Base-by-base conservation (phyloP, 2,329 filamentous ascomycete species). In the Aspergillus fumigatiaffinis region DNA sequence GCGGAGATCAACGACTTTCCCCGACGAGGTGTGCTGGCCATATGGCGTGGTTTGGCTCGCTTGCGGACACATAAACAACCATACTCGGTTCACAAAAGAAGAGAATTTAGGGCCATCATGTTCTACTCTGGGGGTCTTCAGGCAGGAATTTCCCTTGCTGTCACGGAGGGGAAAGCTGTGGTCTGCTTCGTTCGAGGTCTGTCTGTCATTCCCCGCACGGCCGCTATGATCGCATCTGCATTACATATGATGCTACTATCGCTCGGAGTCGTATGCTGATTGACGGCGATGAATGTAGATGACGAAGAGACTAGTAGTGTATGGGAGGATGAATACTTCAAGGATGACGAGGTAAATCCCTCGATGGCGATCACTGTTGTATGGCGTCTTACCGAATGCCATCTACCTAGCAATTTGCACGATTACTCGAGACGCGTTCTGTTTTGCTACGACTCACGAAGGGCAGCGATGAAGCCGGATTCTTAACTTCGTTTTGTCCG, bases 81-180 rank as follows among this genome's bases (percentile, higher is more conserved):
- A 17, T 38, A 17, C 32, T n/a, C 14, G 14, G 32, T 7, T 38
- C 32, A 7, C 32, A 17, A 17, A 7, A 38, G 7, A 7, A 32
- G 29, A 14, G 12, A 14, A 38, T 17, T 17, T 5, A 38, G 5
- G 6, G 12, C 44, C 64, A 71, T 50, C 46, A 92, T 96, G 87
- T 97, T 96, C 75, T 92, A 92, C 72, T 69, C 87, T 59, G 92
- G 92, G 20, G 86, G 85, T 59, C 76, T 97, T 21, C 89, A 95
- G 67, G 87, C 88, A 67, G 92, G 91, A 57, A 95, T 97, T 65
- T 81, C 84, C 32, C 79, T 84, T 21, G 91, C 92, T 12, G 81
- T 97, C 6, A 83, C 85, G 59, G 81, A 92, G 71, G 79, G 84
- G 58, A 95, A 93, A 74, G 81, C 89, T 20, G 89, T 97, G 0